Percentiles rank a stretch among this genome's conserved stretches.
These are phyloP conservation scores for Yarrowia bubula DNA, from an alignment of 805 yeast genomes.

Conservation along the genomic window DNA sequence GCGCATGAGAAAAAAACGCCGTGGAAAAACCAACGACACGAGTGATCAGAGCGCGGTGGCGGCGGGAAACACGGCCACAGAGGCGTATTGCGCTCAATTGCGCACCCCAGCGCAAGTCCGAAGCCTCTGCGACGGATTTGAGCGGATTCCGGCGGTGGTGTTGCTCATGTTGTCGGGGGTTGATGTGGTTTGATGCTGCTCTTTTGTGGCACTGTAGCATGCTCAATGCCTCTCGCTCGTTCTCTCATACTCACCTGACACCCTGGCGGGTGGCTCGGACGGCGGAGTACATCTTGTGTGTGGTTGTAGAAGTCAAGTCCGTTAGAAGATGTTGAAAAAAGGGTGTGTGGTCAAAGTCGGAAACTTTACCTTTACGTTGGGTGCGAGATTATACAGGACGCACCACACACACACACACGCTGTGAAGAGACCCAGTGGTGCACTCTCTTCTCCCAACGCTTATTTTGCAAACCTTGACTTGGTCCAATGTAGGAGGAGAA, in stretches of 20 bases:
- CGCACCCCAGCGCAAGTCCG: background rate
- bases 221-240: background rate
- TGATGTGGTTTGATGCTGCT: no score
- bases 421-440: background rate
- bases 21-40: constrained; percentile 1
- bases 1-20: constrained; percentile 7
- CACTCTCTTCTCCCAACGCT: constrained; percentile 12
- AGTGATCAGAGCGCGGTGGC: background rate
- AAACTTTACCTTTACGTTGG: constrained; percentile 6
- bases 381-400: constrained; percentile 4
- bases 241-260: constrained; percentile 13
- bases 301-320: background rate
- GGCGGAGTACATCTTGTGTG: constrained; percentile 25
- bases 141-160: background rate
- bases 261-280: constrained; percentile 26
- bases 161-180: background rate
- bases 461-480: background rate
- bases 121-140: background rate
- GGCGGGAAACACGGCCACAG: background rate
- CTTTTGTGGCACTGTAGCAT: no score
- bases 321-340: background rate
- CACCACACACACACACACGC: background rate
- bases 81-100: background rate
- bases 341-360: background rate
- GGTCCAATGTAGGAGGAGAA: constrained; percentile 26